phyloP scores from a whole-genome alignment of 1,284 basidiomycete genomes.

The Sanguinoderma infundibulare region DNA sequence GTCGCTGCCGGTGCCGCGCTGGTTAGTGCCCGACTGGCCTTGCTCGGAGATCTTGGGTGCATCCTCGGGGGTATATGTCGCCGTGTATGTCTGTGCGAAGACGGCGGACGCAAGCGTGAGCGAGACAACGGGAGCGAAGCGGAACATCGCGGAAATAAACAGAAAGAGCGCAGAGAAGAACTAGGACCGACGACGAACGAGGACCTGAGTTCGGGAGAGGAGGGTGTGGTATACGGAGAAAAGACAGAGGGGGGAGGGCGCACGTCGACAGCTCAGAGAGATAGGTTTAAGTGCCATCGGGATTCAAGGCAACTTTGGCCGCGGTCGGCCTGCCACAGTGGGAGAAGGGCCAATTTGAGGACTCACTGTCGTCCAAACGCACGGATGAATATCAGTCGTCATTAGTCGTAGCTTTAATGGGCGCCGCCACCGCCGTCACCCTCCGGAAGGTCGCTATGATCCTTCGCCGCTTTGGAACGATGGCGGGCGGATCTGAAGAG shows the following conservation, averaged over 20 bases:
- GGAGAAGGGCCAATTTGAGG: no score
- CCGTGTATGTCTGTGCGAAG: slow-evolving; percentile 40
- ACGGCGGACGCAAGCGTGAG: slow-evolving; percentile 27
- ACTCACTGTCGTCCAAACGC: no score
- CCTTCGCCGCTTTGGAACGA: no score
- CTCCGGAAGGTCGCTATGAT: no score
- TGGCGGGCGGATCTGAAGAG: no score
- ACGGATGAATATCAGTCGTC: no score
- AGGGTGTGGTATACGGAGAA: not conserved
- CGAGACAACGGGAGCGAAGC: slow-evolving; percentile 17
- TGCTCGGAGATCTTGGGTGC: slow-evolving; percentile 55
- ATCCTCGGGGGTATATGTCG: slow-evolving; percentile 46
- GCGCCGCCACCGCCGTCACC: no score
- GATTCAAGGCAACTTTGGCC: slow-evolving; percentile 13
- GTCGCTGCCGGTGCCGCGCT: slow-evolving; percentile 60
- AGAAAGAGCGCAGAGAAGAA: not conserved
- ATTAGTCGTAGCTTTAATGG: no score
- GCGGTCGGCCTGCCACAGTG: slow-evolving; percentile 4
- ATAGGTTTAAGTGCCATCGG: not conserved
- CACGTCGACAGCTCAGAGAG: not conserved
- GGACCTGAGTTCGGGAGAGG: not conserved
- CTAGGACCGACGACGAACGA: slow-evolving; percentile 1
- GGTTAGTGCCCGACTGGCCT: slow-evolving; percentile 71
- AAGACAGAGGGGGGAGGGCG: not conserved
- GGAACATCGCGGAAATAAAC: slow-evolving; percentile 21